phyloP scores from a whole-genome alignment of 2,329 filamentous ascomycete genomes.

The Curvularia hawaiiensis region DNA sequence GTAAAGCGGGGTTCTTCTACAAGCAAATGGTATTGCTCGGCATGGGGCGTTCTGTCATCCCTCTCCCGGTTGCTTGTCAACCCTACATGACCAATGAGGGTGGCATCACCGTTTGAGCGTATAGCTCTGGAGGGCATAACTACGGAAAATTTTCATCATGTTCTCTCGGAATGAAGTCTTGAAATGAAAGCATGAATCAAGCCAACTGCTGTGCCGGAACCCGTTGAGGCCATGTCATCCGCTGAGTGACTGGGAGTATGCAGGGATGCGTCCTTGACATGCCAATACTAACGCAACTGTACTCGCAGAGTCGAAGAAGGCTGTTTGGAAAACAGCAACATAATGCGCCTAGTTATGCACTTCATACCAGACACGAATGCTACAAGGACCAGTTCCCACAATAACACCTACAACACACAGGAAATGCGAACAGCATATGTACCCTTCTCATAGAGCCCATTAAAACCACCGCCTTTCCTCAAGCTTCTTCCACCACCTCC shows the following conservation, averaged over 20 bases:
- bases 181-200: slow-evolving; percentile 41
- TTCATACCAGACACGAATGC: background rate
- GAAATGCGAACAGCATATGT: background rate
- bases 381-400: background rate
- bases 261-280: background rate
- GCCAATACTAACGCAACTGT: background rate
- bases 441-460: background rate
- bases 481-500: slow-evolving; percentile 51
- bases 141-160: slow-evolving; percentile 48
- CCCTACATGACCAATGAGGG: slow-evolving; percentile 38
- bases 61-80: slow-evolving; percentile 41
- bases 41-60: slow-evolving; percentile 47
- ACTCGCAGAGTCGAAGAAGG: background rate
- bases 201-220: slow-evolving; percentile 13
- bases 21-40: slow-evolving; percentile 46
- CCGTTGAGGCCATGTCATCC: background rate
- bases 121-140: slow-evolving; percentile 45
- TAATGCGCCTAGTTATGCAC: background rate
- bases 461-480: slow-evolving; percentile 53
- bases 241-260: slow-evolving; percentile 3
- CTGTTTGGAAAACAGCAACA: background rate
- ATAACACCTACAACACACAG: background rate
- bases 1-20: slow-evolving; percentile 39
- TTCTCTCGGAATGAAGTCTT: slow-evolving; percentile 37
- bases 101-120: slow-evolving; percentile 34